A percentile compares a stretch with the other conserved stretches of the same genome.
Evolutionary conservation across 1,284 basidiomycete genomes (phyloP).

Genomic region (Microbotryomycetes sp.): DNA sequence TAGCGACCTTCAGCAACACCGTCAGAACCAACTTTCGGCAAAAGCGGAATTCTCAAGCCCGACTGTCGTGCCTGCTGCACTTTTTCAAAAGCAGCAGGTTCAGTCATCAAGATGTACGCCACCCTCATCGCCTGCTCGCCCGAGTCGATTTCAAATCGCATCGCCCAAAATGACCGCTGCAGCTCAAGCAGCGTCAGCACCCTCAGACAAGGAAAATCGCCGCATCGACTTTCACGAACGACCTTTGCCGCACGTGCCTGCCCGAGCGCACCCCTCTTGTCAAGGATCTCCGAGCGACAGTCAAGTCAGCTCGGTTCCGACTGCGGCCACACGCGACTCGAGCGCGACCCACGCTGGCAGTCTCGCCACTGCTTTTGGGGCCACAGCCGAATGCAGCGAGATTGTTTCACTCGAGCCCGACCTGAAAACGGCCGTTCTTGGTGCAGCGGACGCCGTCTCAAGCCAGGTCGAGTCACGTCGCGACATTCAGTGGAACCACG

Average conservation of each 20-base stretch:
- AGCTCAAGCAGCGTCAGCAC: neutral
- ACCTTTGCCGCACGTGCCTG: neutral
- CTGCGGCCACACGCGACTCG: slow-evolving; percentile 25
- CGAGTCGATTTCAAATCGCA: neutral
- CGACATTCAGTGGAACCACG: neutral
- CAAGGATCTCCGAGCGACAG: neutral
- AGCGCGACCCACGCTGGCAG: slow-evolving; percentile 15
- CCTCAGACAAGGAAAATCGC: no score
- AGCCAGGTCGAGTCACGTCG: neutral
- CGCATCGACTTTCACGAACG: neutral
- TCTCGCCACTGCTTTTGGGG: neutral
- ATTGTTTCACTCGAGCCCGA: neutral
- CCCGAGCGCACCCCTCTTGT: neutral
- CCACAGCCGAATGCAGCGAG: neutral
- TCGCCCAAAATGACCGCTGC: neutral
- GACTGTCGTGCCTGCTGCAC: slow-evolving; percentile 19
- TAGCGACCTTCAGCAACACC: neutral
- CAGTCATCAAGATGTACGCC: neutral
- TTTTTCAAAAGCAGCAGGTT: slow-evolving; percentile 22
- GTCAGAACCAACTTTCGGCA: neutral
- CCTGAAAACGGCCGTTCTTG: neutral
- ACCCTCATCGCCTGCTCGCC: neutral
- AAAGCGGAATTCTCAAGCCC: no score
- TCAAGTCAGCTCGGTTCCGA: slow-evolving; percentile 11
- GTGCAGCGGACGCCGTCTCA: neutral